Evolutionary conservation across 345 rosid species (phyloP).

Genomic region (Eucalyptus leucophloia): DNA sequence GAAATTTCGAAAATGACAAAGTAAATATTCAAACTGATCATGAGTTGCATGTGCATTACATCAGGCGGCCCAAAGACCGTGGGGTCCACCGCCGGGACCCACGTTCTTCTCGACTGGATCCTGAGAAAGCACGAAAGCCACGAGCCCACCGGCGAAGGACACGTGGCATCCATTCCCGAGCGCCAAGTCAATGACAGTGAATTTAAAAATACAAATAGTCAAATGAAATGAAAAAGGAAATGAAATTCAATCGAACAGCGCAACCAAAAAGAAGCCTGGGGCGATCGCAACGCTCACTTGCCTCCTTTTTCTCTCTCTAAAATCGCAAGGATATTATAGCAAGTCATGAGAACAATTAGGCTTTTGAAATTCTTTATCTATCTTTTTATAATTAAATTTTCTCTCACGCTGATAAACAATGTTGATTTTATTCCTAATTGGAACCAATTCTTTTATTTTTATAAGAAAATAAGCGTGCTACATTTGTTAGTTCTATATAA

Average conservation of each 20-base stretch:
- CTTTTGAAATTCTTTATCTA: neutral
- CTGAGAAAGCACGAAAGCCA: neutral
- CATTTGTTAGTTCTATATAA: neutral
- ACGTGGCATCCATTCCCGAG: neutral
- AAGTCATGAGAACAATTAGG: neutral
- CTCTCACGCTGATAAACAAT: neutral
- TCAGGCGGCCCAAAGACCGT: fast-evolving
- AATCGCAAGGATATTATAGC: neutral
- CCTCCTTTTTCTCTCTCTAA: neutral
- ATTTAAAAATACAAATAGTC: neutral
- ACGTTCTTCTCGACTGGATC: fast-evolving
- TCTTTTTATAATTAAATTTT: neutral
- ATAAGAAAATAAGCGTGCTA: fast-evolving
- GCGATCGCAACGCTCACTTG: neutral
- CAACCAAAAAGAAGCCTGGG: neutral
- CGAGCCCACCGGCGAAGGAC: neutral
- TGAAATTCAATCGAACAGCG: neutral
- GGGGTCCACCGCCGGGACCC: too few species aligned
- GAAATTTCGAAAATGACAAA: too few species aligned
- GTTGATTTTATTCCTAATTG: neutral
- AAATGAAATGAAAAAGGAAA: neutral
- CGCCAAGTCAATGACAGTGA: neutral
- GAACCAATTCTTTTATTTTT: neutral
- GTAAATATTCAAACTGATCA: too few species aligned
- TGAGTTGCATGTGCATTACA: too few species aligned